Evolutionary conservation across 306 rosid genomes (phyloP), one percentile per base, ranked within the genome.

Genomic region (Casuarina glauca): DNA sequence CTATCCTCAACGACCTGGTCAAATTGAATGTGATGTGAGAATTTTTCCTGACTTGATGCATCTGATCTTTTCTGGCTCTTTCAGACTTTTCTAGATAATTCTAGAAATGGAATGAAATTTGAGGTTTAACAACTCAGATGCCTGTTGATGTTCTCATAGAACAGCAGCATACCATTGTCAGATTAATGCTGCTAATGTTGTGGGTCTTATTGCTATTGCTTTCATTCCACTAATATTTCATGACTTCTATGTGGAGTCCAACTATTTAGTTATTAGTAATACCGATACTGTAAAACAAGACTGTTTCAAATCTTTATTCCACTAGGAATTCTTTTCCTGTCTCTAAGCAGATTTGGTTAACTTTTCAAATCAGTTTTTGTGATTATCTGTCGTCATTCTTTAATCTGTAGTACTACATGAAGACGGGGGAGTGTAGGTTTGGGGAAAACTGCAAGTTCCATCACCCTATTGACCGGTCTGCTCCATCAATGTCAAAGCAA

Each of bases 1-100:
- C 76, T 88, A 92, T 84, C 97, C 98, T 73, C 97, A 92, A 85
- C 93, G 98, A 74, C 91, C 91, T 50, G 97, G 98, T 73, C 93
- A 89, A 83, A 79, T 84, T 43, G 98, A 95, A 78, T 95, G 98
- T 42, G 98, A 95, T 81, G 98, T 95, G 79, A 66, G 92, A 44
- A 50, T 53, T 50, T 82, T 16, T 61, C 26, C 69, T 39, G 43
- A 66, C 66, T 81, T 49, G 52, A 10, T 82, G 64, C 66, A 67
- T 55, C 43, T 77, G 49, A 10, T 71, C 7, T 81, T 45, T 26
- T 26, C 32, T 78, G 61, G 51, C 20, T 78, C 32, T 84, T 72
- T 20, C 6, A 66, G 49, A 66, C 71, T 20, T 41, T 39, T 42
- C 42, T n/a, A 12, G 9, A 36, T 39, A 1, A 36, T 63, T 39